Evolutionary conservation across 2,329 filamentous ascomycete genomes (phyloP), one percentile per base, ranked within the genome.

Genomic region (Colletotrichum phormii): DNA sequence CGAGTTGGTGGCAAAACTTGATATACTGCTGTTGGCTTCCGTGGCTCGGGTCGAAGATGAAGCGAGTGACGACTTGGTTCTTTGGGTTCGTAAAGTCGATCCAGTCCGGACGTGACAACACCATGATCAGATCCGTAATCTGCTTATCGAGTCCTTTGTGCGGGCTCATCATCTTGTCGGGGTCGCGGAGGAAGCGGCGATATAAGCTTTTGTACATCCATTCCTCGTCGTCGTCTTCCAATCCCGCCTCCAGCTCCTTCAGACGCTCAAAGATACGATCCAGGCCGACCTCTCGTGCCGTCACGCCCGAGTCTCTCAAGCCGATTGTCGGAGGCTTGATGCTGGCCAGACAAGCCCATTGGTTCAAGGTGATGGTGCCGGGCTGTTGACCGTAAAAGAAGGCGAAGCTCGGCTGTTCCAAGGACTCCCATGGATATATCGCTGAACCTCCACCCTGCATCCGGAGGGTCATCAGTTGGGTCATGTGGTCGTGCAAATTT

Each of bases 1-100:
- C 85, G n/a, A 95, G 83, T 81, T 95, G 93, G 79, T 94, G 92
- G 80, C 94, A 94, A 82, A 95, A 95, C 31, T 87, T 87, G 72
- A 89, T 87, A 76, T 92, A 93, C 72, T 87, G 86, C 22, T 85
- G 82, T 58, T 87, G 84, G 75, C 92, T 91, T 22, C 85, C 84
- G 46, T 87, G 84, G 68, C 86, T 85, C 13, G 87, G 86, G 76
- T 92, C 89, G 74, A 91, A 91, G 72, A 95, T 92, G 81, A 92
- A 94, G 66, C 91, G 90, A 3, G 93, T 93, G 29, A 92, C 89
- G 26, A 94, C 91, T 77, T 95, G 93, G 77, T 94, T 94, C 77
- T 89, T 89, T 4, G 89, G 88, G 46, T 87, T 85, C 33, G 91
- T 92, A 76, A 94, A 94, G 80, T 95, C 92, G 75, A 93, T 91